Base-by-base conservation (phyloP, 495 filamentous ascomycete genomes). In the Lasiosphaeria hispida region DNA sequence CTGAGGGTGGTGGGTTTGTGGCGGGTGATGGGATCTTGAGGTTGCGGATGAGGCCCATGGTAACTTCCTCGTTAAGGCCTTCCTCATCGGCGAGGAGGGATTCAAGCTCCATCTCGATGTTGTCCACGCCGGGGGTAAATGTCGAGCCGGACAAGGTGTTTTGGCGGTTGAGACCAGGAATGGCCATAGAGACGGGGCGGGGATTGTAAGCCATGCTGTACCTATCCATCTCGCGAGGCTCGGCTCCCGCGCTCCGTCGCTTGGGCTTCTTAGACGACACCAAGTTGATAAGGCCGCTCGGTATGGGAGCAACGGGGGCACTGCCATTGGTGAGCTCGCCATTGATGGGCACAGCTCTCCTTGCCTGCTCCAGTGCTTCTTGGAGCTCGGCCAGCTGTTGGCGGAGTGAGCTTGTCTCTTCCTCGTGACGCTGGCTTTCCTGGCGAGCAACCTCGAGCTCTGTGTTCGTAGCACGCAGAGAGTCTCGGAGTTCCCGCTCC, bases 221-320 rank as follows among this genome's bases (percentile, higher is more conserved):
- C 57, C 92, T 84, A 72, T 96, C 91, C 59, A 86, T 79, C 11
- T 91, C 85, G 64, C 87, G 84, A 60, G 81, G 85, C 68, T 96
- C 92, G n/a, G 88, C 87, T 35, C 94, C 94, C 49, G 91, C 94
- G 72, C 94, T 97, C 47, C 95, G 83, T 68, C 94, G 77, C 79
- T 97, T 96, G 36, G 93, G 91, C 78, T 96, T 97, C 83, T 97
- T 99, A 17, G 91, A 90, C 10, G 92, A 90, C 13, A 99, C 94
- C 45, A 99, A 78, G 68, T 97, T 97, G 78, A 99, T 97, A 53
- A 99, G 81, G 51, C 91, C 91, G 55, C 79, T 87, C 2, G 83
- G 76, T 56, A 86, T 82, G 18, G 80, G 69, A 54, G 81, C 78
- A 10, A 72, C 59, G 48, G 60, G 68, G 9, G 67, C 58, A 30